Percentiles rank a stretch among this genome's conserved stretches.
phyloP scores from a whole-genome alignment of 306 rosid species.

The Corylus heterophylla region DNA sequence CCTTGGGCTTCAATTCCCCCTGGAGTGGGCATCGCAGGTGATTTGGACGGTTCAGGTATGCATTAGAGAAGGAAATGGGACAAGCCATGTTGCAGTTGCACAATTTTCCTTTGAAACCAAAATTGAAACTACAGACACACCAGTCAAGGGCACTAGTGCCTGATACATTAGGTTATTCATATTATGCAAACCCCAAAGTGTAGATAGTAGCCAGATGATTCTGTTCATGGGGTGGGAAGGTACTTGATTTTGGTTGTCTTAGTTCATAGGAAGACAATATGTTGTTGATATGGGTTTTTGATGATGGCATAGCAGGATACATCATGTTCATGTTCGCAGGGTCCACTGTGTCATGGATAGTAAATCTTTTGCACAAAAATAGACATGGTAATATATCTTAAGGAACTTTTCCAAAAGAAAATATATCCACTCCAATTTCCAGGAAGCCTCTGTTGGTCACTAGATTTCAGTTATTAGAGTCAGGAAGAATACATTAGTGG shows the following conservation, averaged over 20 bases:
- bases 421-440: background rate
- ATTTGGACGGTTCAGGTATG: constrained; percentile 49
- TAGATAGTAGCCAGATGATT: constrained; percentile 2
- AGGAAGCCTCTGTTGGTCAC: constrained; percentile 1
- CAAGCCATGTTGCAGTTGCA: constrained; percentile 14
- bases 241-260: constrained; percentile 7
- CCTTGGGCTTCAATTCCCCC: constrained; percentile 34
- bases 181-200: background rate
- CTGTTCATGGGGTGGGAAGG: background rate
- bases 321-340: background rate
- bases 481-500: background rate
- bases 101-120: background rate
- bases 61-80: constrained; percentile 14
- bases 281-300: background rate
- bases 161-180: background rate
- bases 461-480: background rate
- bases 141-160: background rate
- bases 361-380: background rate
- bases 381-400: background rate
- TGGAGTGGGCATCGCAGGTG: constrained; percentile 32
- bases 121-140: background rate
- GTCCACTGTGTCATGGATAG: background rate
- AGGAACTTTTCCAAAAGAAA: background rate
- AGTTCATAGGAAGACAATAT: background rate
- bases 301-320: background rate